phyloP scores from a whole-genome alignment of 352 stramenopile species.

The Blastocystis hominis region DNA sequence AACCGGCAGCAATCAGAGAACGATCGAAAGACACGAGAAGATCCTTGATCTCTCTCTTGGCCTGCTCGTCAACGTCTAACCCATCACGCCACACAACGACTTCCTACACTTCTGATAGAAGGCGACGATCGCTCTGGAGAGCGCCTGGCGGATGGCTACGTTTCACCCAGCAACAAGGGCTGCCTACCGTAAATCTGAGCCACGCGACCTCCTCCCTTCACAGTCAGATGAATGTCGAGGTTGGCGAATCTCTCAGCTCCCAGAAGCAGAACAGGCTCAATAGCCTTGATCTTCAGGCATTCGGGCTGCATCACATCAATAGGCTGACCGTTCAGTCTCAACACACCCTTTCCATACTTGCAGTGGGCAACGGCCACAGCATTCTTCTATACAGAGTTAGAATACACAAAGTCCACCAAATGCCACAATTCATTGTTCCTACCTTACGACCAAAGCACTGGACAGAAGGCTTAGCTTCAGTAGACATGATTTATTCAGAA shows the following conservation, averaged over 20 bases:
- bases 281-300: too few species aligned
- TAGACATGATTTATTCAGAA: neutral
- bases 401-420: neutral
- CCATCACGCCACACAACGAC: neutral
- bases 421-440: neutral
- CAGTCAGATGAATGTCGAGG: neutral
- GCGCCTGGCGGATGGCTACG: constrained; percentile 87
- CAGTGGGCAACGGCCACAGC: constrained; percentile 13
- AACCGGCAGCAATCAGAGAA: constrained; percentile 74
- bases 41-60: constrained; percentile 98
- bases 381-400: neutral
- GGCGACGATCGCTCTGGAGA: constrained; percentile 95
- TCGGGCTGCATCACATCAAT: too few species aligned
- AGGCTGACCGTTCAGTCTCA: neutral
- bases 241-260: constrained; percentile 10
- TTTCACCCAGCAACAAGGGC: neutral
- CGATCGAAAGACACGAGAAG: constrained; percentile 94
- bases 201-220: neutral
- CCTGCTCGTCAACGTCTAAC: constrained; percentile 92
- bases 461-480: neutral
- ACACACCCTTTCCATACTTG: neutral
- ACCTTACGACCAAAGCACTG: constrained; percentile 51
- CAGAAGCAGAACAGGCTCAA: too few species aligned
- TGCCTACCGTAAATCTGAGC: neutral
- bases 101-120: constrained; percentile 98